Conservation (phyloP, 768 basidiomycete genomes). For the Albatrellus ellisii region DNA sequence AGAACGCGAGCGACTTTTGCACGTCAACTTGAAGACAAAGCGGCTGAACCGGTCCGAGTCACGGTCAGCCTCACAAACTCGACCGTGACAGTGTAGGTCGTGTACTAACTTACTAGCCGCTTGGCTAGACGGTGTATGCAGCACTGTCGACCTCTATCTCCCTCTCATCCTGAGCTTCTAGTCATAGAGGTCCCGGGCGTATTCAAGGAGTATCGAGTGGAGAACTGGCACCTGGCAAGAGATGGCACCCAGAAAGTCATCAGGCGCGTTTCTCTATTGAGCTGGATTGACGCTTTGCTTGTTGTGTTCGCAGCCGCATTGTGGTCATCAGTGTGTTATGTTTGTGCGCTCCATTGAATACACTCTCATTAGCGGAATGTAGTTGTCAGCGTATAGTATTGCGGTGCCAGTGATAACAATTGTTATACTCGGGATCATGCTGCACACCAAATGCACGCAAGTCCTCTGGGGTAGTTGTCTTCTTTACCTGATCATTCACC, state of each 20-base stretch:
- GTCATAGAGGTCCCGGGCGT: conserved; percentile 28
- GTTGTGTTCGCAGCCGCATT: conserved; percentile 13
- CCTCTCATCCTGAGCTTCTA: conserved; percentile 37
- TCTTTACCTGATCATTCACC: not conserved
- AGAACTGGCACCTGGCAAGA: conserved; percentile 34
- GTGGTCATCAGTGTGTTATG: conserved; percentile 11
- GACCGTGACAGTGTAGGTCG: too few relatives aligned
- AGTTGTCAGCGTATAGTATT: not conserved
- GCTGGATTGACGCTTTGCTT: conserved; percentile 26
- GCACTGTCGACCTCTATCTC: conserved; percentile 23
- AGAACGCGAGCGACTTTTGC: too few relatives aligned
- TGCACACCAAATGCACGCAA: conserved; percentile 27
- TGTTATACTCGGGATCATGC: conserved; percentile 15
- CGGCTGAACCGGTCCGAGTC: too few relatives aligned
- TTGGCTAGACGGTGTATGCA: conserved; percentile 19
- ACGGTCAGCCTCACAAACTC: too few relatives aligned
- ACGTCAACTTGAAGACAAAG: too few relatives aligned
- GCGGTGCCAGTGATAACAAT: conserved; percentile 6
- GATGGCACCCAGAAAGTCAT: conserved; percentile 26
- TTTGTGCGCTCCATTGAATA: not conserved
- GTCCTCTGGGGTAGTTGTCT: conserved; percentile 32
- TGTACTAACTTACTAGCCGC: too few relatives aligned
- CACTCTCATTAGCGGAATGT: not conserved
- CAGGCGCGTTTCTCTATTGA: conserved; percentile 19
- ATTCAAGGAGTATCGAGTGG: conserved; percentile 48